A percentile compares a stretch with the other conserved stretches of the same genome.
Evolutionary conservation across 139 green algal genomes (phyloP).

Genomic region (Chlamydomonas incerta): DNA sequence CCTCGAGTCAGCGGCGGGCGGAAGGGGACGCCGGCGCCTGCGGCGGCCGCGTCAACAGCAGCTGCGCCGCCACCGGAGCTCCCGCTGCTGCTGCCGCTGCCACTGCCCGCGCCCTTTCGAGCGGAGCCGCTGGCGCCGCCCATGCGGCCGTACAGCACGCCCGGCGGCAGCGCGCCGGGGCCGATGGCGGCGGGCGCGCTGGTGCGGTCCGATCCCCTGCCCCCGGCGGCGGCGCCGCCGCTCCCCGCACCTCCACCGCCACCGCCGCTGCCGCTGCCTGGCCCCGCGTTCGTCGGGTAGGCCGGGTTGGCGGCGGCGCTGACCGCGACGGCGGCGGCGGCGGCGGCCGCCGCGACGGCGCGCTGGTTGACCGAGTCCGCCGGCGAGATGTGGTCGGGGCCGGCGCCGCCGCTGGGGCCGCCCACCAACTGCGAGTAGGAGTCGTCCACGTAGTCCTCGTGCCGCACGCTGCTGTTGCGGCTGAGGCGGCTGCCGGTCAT

Average conservation of each 20-base stretch:
- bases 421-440: background rate
- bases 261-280: background rate
- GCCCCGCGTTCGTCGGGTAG: background rate
- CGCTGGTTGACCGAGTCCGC: background rate
- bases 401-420: too few species aligned
- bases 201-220: background rate
- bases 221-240: background rate
- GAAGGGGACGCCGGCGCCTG: background rate
- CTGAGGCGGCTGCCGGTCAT: constrained; percentile 31
- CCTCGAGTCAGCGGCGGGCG: background rate
- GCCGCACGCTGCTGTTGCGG: constrained; percentile 1
- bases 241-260: too few species aligned
- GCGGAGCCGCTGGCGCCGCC: background rate
- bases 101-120: too few species aligned
- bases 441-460: constrained; percentile 33
- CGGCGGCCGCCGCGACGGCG: background rate
- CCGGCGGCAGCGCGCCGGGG: background rate
- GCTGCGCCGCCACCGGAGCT: background rate
- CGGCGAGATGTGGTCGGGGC: background rate
- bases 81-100: too few species aligned
- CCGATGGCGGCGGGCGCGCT: constrained; percentile 18
- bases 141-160: constrained; percentile 1
- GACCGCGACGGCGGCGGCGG: background rate
- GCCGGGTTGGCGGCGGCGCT: background rate
- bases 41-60: background rate